Evolutionary conservation across 73 alveolate species (phyloP).

Genomic region (Tetrahymena elliotti): DNA sequence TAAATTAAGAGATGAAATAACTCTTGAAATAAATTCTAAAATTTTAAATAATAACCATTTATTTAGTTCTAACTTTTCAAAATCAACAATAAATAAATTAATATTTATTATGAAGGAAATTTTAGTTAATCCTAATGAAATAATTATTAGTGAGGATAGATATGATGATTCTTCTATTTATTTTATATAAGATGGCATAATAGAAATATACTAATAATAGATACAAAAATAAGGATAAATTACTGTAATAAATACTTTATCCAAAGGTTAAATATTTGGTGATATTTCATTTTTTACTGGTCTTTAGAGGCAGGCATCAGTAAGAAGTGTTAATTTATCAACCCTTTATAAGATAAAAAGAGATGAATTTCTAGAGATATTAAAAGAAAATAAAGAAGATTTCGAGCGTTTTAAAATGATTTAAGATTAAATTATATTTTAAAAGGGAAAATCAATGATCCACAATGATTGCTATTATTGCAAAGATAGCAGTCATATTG

Average conservation of each 20-base stretch:
- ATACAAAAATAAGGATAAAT: neutral
- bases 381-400: constrained; percentile 9
- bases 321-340: constrained; percentile 9
- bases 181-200: neutral
- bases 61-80: neutral
- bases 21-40: neutral
- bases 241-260: neutral
- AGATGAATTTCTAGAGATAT: neutral
- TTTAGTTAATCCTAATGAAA: neutral
- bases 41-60: neutral
- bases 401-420: constrained; percentile 5
- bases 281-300: constrained; percentile 25
- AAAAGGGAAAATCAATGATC: neutral
- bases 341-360: constrained; percentile 9
- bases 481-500: neutral
- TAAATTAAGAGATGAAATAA: neutral
- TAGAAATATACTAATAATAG: neutral
- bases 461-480: neutral
- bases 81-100: neutral
- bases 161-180: neutral
- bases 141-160: neutral
- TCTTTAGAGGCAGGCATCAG: neutral
- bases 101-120: neutral
- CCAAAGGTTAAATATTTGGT: neutral
- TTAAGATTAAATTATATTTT: neutral